Percentiles rank a stretch among this genome's conserved stretches.
phyloP scores from a whole-genome alignment of 805 yeast genomes.

The Barnettozyma salicaria region DNA sequence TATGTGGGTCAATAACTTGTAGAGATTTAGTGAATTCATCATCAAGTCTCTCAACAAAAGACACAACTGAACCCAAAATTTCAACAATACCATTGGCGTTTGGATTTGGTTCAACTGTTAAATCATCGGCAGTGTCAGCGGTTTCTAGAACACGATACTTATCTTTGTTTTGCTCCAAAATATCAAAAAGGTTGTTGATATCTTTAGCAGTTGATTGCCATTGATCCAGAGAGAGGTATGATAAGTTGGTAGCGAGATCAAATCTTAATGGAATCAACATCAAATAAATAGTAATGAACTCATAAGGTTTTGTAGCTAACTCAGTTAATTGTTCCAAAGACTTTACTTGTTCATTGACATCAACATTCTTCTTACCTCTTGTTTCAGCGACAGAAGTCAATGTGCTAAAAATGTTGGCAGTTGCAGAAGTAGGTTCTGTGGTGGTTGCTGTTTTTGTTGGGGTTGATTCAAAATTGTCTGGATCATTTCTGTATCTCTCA shows the following conservation, averaged over 20 bases:
- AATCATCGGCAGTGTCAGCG: slow-evolving; percentile 65
- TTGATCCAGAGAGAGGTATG: slow-evolving; percentile 70
- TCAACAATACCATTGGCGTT: slow-evolving; percentile 62
- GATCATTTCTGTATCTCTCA: slow-evolving; percentile 56
- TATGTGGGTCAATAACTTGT: slow-evolving; percentile 88
- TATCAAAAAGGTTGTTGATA: slow-evolving; percentile 52
- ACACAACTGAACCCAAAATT: slow-evolving; percentile 77
- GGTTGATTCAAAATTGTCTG: slow-evolving; percentile 60
- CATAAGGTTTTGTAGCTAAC: slow-evolving; percentile 56
- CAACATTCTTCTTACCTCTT: slow-evolving; percentile 94
- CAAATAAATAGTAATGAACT: slow-evolving; percentile 69
- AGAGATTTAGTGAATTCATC: slow-evolving; percentile 89
- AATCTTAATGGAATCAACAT: slow-evolving; percentile 83
- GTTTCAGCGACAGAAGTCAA: slow-evolving; percentile 74
- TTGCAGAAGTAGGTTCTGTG: slow-evolving; percentile 26
- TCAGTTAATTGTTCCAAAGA: slow-evolving; percentile 55
- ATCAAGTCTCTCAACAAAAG: slow-evolving; percentile 87
- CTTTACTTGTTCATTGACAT: slow-evolving; percentile 69
- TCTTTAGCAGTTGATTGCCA: slow-evolving; percentile 73
- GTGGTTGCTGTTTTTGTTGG: slow-evolving; percentile 30
- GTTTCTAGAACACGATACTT: slow-evolving; percentile 69
- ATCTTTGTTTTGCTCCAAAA: slow-evolving; percentile 56
- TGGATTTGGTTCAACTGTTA: slow-evolving; percentile 62
- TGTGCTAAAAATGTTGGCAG: slow-evolving; percentile 53
- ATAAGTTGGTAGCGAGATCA: slow-evolving; percentile 62